Percentiles rank a stretch among this genome's conserved stretches.
phyloP scores from a whole-genome alignment of 2,329 filamentous ascomycete species.

The Mollisia scopiformis region DNA sequence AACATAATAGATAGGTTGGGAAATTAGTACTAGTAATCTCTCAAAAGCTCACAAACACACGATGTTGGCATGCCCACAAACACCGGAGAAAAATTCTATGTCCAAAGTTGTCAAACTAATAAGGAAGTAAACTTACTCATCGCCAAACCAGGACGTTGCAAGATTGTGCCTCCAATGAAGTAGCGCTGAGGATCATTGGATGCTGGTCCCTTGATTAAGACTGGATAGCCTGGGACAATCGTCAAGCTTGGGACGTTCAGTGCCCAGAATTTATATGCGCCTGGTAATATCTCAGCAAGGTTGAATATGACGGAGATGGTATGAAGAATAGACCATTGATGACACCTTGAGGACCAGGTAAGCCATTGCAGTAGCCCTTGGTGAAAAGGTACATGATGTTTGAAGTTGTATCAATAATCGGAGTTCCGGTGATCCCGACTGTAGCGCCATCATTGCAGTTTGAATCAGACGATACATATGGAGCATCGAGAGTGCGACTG shows the following conservation, averaged over 20 bases:
- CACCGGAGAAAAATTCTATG: too few species aligned
- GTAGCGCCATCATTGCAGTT: not conserved
- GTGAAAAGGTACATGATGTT: conserved; percentile 1
- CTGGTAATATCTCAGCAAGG: not conserved
- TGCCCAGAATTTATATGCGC: conserved; percentile 25
- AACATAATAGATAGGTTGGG: too few species aligned
- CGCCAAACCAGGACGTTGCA: conserved; percentile 15
- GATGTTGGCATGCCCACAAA: too few species aligned
- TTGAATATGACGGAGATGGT: not conserved
- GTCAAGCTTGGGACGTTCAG: conserved; percentile 17
- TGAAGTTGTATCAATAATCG: not conserved
- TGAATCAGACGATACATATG: not conserved
- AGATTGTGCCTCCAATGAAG: conserved; percentile 14
- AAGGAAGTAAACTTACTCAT: too few species aligned
- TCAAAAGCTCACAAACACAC: too few species aligned
- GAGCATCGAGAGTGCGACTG: not conserved
- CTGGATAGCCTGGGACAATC: conserved; percentile 17
- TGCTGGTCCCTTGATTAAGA: conserved; percentile 20
- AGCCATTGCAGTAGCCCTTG: not conserved
- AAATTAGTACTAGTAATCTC: too few species aligned
- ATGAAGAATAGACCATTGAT: conserved; percentile 8
- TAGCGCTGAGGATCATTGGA: conserved; percentile 18
- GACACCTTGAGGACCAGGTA: conserved; percentile 8
- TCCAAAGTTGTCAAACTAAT: too few species aligned
- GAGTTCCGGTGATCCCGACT: not conserved